Base-by-base conservation (phyloP, 345 rosid genomes). In the Euclidium syriacum region DNA sequence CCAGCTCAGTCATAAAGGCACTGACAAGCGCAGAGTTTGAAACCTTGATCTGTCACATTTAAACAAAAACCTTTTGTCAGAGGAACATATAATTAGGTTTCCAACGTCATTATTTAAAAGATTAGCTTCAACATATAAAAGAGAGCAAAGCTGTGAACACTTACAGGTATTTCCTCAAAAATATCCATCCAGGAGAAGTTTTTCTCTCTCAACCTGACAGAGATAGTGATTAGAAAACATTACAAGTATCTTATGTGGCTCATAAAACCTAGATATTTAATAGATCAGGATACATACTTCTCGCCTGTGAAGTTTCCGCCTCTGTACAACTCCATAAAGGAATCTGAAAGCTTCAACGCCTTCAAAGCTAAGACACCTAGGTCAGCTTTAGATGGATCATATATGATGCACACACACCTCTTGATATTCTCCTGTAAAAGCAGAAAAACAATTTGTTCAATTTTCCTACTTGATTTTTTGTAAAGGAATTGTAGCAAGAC, bases 141-240 rank as follows among this genome's bases (percentile, higher is more conserved):
- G 49, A 55, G 15, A 51, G 48, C 10, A 23, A 47, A 27, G 65
- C 33, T 26, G 33, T 48, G 47, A 58, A 70, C 24, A 62, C 96
- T 85, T 86, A 95, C 99, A 10, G 99, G 99, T 52, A 95, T 95
- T 72, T 95, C 99, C 71, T 95, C 99, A 66, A 95, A 95, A 54
- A 95, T 90, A 78, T 90, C 98, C 81, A 86, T 91, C 99, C 99
- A 95, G 22, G 99, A 86, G 79, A 95, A 83, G 72, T 88, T 90
- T 71, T 83, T 90, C 86, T 95, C 99, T 74, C 99, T 90, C 89
- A 95, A 78, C 82, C 99, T 95, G 63, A 14, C 26, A 42, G 44
- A 46, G 43, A 61, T 19, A 52, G 30, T 39, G 51, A 57, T 50
- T 9, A 56, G 51, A 58, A n/a, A n/a, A 43, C 26, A 63, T 6